Conservation (phyloP, 495 filamentous ascomycete genomes). For the Apiosordaria backusii region DNA sequence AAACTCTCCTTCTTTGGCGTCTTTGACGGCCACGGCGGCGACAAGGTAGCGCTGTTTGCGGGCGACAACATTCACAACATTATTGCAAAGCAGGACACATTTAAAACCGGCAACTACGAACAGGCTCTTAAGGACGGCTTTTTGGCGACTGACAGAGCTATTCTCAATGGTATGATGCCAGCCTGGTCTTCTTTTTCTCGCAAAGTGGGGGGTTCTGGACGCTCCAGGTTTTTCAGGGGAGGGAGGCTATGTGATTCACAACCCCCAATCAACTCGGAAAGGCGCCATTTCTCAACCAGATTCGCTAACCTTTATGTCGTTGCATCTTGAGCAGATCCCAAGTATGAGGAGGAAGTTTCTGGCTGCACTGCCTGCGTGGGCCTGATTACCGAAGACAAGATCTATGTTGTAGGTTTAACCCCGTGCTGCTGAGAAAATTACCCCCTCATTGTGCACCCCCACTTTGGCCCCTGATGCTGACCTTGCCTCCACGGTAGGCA, state of each 20-base stretch:
- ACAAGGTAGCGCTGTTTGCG: conserved; percentile 90
- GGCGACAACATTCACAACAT: conserved; percentile 93
- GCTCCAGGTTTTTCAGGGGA: neutral
- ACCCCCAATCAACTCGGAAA: neutral
- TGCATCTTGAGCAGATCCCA: conserved; percentile 63
- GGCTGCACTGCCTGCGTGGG: conserved; percentile 93
- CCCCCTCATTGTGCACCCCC: conserved; percentile 7
- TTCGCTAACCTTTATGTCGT: conserved; percentile 25
- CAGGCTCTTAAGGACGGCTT: conserved; percentile 98
- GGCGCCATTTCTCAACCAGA: neutral
- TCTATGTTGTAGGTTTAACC: conserved; percentile 72
- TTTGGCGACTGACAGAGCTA: conserved; percentile 90
- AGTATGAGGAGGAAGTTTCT: conserved; percentile 95
- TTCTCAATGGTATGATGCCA: conserved; percentile 72
- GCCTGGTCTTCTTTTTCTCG: neutral
- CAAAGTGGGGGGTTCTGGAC: conserved; percentile 22
- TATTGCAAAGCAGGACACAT: conserved; percentile 87
- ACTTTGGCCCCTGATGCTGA: conserved; percentile 24
- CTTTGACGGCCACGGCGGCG: conserved; percentile 95
- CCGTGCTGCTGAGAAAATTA: neutral
- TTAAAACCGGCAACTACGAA: conserved; percentile 85
- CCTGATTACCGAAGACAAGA: conserved; percentile 82
- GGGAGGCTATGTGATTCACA: neutral
- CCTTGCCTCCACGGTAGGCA: conserved; percentile 52
- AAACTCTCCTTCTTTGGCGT: conserved; percentile 95